These are phyloP conservation scores for Colletotrichum tofieldiae DNA, from an alignment of 2,329 filamentous ascomycete genomes.

Conservation along the genomic window DNA sequence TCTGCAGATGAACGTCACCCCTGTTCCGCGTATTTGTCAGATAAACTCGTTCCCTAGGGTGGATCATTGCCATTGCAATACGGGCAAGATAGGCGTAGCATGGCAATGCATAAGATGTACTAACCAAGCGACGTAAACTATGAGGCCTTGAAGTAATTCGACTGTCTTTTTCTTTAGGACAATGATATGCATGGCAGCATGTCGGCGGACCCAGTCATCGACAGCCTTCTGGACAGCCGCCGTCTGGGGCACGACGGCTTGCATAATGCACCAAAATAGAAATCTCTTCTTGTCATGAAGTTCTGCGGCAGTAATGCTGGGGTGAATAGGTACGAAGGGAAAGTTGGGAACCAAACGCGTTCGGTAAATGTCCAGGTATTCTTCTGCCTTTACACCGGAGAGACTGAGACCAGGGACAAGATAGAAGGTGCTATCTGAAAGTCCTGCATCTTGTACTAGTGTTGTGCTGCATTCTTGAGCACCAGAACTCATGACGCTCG, in stretches of 20 bases:
- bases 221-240: constrained; percentile 51
- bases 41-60: background rate
- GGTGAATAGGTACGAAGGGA: constrained; percentile 56
- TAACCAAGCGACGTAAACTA: constrained; percentile 57
- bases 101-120: too few relatives aligned
- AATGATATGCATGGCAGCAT: constrained; percentile 56
- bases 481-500: background rate
- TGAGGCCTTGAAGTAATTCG: constrained; percentile 57
- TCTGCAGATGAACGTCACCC: constrained; percentile 58
- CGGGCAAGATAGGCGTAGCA: too few relatives aligned
- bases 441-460: background rate
- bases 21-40: constrained; percentile 44
- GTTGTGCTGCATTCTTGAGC: background rate
- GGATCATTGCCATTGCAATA: background rate
- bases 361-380: constrained; percentile 53
- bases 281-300: constrained; percentile 53
- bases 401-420: constrained; percentile 56
- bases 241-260: constrained; percentile 52
- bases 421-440: background rate
- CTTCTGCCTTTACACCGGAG: constrained; percentile 52
- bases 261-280: constrained; percentile 58
- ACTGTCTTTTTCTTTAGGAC: constrained; percentile 54
- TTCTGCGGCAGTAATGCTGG: constrained; percentile 46
- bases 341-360: constrained; percentile 53
- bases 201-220: constrained; percentile 55